Base-by-base conservation (phyloP, 176 grass and related monocot species). In the Oryza officinalis region DNA sequence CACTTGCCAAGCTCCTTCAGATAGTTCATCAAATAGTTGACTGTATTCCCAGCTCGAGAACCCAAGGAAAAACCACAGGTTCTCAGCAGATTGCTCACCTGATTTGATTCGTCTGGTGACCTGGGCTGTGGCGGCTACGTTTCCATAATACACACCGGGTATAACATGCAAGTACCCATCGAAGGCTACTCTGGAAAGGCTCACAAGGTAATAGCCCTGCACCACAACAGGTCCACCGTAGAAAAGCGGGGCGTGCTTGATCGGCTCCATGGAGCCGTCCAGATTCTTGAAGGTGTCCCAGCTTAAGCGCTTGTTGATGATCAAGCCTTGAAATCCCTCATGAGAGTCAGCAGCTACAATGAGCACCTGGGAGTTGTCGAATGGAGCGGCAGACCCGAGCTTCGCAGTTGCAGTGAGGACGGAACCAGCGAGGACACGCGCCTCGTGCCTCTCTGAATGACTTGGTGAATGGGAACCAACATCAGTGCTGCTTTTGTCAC, bases 61-160 rank as follows among this genome's bases (percentile, higher is more conserved):
- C 31, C 93, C 91, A 8, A 95, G 76, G 80, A 98, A 98, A 75
- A 98, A 98, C 93, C 96, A 98, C 61, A 89, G 47, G 25, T 85
- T 82, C 63, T 90, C 64, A 20, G 65, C 25, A 47, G 83, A 85
- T 35, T 87, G 85, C 52, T 88, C 74, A 10, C 91, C 83, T 23
- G 76, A 86, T 74, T 78, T 91, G 63, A 98, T 92, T 76, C 25
- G 78, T 73, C 49, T 64, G 41, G 89, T 80, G 65, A 88, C 72
- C 67, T 33, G 46, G 32, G 79, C 78, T 28, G 96, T 95, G 54
- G 80, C 87, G 10, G 88, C 63, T 61, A 92, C 86, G 78, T 87
- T 90, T 32, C 96, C 93, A 43, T 93, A 98, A 81, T 95, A 95
- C 68, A 95, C 57, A 32, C 69, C 80, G 13, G 77, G 59, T 83